phyloP scores from a whole-genome alignment of 176 grass and related monocot species.

The Oryza coarctata region DNA sequence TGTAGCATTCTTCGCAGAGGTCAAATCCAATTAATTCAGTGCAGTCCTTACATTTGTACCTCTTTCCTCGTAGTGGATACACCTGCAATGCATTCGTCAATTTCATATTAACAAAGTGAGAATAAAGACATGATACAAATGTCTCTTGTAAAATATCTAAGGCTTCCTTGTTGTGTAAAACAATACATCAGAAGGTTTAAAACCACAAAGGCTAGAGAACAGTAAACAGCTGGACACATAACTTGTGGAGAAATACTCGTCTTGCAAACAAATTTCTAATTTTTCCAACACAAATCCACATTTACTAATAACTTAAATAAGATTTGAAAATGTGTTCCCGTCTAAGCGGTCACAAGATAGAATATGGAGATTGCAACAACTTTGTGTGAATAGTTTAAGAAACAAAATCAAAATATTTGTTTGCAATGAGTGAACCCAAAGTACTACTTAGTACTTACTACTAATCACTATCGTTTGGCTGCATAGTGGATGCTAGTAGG shows the following conservation, averaged over 20 bases:
- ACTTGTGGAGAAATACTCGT: background rate
- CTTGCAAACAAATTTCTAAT: background rate
- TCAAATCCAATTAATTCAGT: conserved; percentile 66
- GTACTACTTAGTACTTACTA: background rate
- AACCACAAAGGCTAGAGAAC: background rate
- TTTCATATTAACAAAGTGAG: conserved; percentile 23
- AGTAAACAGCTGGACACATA: conserved; percentile 10
- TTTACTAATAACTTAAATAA: conserved; percentile 18
- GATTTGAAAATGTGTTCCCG: background rate
- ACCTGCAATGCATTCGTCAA: conserved; percentile 36
- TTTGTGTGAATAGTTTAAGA: background rate
- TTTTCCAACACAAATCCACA: background rate
- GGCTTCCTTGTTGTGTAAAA: background rate
- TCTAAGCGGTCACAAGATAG: background rate
- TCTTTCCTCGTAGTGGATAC: conserved; percentile 73
- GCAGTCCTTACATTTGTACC: conserved; percentile 85
- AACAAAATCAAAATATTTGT: background rate
- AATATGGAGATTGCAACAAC: background rate
- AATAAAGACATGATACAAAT: background rate
- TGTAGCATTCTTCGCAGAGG: conserved; percentile 76
- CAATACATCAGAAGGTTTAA: background rate
- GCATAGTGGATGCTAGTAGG: background rate
- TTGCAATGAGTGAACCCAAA: background rate
- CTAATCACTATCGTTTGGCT: background rate
- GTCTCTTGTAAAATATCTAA: conserved; percentile 11